Evolutionary conservation across 306 rosid species (phyloP).

Genomic region (Calophaca sinica): DNA sequence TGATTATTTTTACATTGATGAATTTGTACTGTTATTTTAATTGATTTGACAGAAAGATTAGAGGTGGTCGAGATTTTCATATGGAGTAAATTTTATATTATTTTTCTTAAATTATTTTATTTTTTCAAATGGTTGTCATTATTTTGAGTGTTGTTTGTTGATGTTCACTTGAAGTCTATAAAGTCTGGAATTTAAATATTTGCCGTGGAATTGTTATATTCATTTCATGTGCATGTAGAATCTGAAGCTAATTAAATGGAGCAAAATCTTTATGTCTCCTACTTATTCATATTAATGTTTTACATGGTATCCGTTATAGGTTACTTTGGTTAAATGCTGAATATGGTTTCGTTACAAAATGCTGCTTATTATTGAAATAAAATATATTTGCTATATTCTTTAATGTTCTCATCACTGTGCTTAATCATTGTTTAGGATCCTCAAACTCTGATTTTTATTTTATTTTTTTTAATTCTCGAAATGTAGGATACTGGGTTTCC

Average conservation of each 20-base stretch:
- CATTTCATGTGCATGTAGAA: background rate
- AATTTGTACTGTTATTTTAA: background rate
- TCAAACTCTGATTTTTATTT: background rate
- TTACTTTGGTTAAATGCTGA: slow-evolving; percentile 29
- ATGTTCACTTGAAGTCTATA: background rate
- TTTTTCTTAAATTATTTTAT: background rate
- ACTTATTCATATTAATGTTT: background rate
- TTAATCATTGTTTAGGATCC: slow-evolving; percentile 23
- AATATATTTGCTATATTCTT: slow-evolving; percentile 10
- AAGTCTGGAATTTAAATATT: background rate
- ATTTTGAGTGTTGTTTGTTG: slow-evolving; percentile 13
- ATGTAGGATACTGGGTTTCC: slow-evolving; percentile 98
- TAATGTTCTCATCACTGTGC: slow-evolving; percentile 28
- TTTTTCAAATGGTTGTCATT: background rate
- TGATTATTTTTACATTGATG: background rate
- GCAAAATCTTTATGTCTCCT: background rate
- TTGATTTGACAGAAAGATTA: slow-evolving; percentile 2
- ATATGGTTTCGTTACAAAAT: slow-evolving; percentile 1
- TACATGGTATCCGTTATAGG: background rate
- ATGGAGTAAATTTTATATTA: background rate
- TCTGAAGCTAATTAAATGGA: slow-evolving; percentile 3
- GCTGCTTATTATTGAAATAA: background rate
- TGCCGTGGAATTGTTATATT: background rate
- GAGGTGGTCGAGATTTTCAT: background rate
- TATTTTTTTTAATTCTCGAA: slow-evolving; percentile 14